phyloP scores from a whole-genome alignment of 441 rosid species.

The Gossypium davidsonii region DNA sequence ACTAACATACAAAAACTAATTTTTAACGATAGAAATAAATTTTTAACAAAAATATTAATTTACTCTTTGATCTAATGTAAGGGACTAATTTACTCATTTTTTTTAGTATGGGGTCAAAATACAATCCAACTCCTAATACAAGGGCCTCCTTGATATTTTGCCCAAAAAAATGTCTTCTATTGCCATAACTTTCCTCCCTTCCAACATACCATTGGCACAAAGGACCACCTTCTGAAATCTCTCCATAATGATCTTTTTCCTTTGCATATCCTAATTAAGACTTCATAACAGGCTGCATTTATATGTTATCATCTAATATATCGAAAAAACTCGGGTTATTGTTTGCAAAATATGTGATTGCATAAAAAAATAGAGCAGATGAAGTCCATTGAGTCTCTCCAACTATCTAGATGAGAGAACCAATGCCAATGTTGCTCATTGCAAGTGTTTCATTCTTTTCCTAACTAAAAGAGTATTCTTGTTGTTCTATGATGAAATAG shows the following conservation, averaged over 20 bases:
- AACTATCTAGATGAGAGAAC: too few species aligned
- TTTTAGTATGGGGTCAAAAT: too few species aligned
- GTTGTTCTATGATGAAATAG: slow-evolving; percentile 8
- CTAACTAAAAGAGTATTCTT: slow-evolving; percentile 27
- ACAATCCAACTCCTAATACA: too few species aligned
- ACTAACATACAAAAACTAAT: too few species aligned
- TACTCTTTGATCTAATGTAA: not conserved
- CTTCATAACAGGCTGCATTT: not conserved
- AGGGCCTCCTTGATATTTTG: too few species aligned
- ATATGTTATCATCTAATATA: not conserved
- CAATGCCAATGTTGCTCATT: not conserved
- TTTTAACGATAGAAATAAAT: too few species aligned
- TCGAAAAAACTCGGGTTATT: not conserved
- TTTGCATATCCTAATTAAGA: not conserved
- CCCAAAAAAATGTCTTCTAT: slow-evolving; percentile 22
- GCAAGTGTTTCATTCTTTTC: not conserved
- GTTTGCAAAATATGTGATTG: not conserved
- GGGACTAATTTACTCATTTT: too few species aligned
- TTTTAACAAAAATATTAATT: too few species aligned
- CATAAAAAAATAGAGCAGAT: not conserved
- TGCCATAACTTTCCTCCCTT: slow-evolving; percentile 4
- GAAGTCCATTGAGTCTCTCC: not conserved
- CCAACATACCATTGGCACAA: slow-evolving; percentile 14
- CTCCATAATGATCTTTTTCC: not conserved
- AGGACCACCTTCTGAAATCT: slow-evolving; percentile 22